Evolutionary conservation across 2,329 filamentous ascomycete species (phyloP).

Genomic region (Aureobasidium subglaciale): DNA sequence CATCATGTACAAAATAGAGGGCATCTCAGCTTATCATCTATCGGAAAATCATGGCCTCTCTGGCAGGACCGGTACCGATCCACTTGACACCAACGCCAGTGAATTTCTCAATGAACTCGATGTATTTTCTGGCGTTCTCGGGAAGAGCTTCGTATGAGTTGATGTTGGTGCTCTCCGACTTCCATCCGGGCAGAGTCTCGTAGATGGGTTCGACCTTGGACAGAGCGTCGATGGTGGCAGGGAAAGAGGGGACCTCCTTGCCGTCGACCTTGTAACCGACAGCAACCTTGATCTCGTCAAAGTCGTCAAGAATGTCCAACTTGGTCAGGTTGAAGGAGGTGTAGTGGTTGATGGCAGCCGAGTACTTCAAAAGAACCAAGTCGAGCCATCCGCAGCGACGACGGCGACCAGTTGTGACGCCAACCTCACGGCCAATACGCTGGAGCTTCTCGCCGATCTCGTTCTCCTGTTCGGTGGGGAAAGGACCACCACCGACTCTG

Average conservation of each 20-base stretch:
- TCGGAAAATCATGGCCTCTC: slow-evolving; percentile 55
- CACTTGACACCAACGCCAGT: slow-evolving; percentile 57
- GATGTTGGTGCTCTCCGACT: slow-evolving; percentile 53
- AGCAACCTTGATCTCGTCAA: slow-evolving; percentile 67
- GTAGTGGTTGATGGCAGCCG: slow-evolving; percentile 59
- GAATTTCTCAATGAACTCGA: slow-evolving; percentile 61
- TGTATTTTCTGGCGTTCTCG: slow-evolving; percentile 56
- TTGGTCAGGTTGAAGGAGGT: slow-evolving; percentile 58
- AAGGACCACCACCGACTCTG: slow-evolving; percentile 50
- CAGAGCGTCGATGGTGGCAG: slow-evolving; percentile 53
- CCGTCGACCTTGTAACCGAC: slow-evolving; percentile 60
- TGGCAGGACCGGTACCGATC: slow-evolving; percentile 59
- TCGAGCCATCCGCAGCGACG: slow-evolving; percentile 61
- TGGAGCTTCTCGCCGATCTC: slow-evolving; percentile 51
- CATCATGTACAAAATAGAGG: neutral
- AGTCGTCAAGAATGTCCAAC: slow-evolving; percentile 65
- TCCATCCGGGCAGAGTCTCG: slow-evolving; percentile 63
- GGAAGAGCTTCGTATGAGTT: slow-evolving; percentile 59
- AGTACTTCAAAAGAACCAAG: slow-evolving; percentile 63
- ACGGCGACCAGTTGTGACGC: slow-evolving; percentile 52
- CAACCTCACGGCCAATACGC: slow-evolving; percentile 48
- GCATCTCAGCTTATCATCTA: slow-evolving; percentile 1
- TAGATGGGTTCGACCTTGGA: slow-evolving; percentile 58
- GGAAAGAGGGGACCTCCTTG: slow-evolving; percentile 54
- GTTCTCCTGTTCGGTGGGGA: slow-evolving; percentile 60